Percentiles rank a stretch among this genome's conserved stretches.
Evolutionary conservation across 2,329 filamentous ascomycete genomes (phyloP).

Genomic region (Colletotrichum tropicicola): DNA sequence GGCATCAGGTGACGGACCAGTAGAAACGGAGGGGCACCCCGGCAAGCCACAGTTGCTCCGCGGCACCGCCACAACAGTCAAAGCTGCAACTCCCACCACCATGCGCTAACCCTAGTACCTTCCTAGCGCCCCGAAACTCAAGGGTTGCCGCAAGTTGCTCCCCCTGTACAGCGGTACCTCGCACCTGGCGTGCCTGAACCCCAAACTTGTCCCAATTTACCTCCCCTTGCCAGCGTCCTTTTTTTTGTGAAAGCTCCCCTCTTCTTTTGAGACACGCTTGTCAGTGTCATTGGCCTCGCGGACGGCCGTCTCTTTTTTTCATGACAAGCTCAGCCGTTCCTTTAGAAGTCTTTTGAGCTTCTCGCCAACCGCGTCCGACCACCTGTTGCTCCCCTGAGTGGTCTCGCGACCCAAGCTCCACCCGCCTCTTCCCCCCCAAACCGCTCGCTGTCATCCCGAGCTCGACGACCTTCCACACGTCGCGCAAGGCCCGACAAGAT

Average conservation of each 20-base stretch:
- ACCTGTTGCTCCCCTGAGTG: conserved; percentile 27
- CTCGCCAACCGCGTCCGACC: conserved; percentile 19
- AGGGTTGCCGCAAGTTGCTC: conserved; percentile 29
- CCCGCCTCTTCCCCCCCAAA: conserved; percentile 15
- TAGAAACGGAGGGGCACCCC: no score
- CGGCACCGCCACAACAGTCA: conserved; percentile 28
- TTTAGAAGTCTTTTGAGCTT: conserved; percentile 31
- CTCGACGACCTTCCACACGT: conserved; percentile 25
- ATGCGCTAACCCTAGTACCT: conserved; percentile 30
- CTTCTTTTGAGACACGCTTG: conserved; percentile 30
- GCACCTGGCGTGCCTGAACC: conserved; percentile 30
- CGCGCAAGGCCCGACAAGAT: conserved; percentile 34
- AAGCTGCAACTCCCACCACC: neutral
- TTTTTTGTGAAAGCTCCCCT: conserved; percentile 26
- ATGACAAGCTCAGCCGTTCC: conserved; percentile 33
- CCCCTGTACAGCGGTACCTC: conserved; percentile 31
- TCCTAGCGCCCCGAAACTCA: conserved; percentile 28
- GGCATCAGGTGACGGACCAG: no score
- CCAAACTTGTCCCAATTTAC: conserved; percentile 31
- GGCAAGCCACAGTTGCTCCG: conserved; percentile 23
- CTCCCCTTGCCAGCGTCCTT: conserved; percentile 26
- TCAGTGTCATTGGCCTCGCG: conserved; percentile 29
- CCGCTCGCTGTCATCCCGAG: conserved; percentile 25
- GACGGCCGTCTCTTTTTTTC: conserved; percentile 28
- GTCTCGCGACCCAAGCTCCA: conserved; percentile 32